phyloP scores from a whole-genome alignment of 2,329 filamentous ascomycete genomes.

The Phyllosticta citrichinensis region DNA sequence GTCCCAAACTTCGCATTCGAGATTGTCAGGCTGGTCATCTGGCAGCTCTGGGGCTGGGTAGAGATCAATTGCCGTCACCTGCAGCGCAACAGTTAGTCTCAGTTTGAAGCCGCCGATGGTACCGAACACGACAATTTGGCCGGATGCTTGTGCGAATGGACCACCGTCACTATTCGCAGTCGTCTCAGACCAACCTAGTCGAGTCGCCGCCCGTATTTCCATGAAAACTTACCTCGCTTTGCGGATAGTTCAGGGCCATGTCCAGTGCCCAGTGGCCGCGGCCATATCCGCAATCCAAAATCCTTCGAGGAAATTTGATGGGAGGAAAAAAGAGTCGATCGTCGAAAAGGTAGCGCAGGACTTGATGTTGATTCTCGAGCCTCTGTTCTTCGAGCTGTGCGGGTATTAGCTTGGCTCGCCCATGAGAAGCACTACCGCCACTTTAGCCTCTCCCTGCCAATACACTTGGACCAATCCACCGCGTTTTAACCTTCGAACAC shows the following conservation, averaged over 20 bases:
- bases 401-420: constrained; percentile 10
- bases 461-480: not conserved
- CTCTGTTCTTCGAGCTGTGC: constrained; percentile 27
- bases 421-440: not conserved
- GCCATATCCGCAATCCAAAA: constrained; percentile 32
- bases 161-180: not conserved
- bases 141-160: not conserved
- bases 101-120: not conserved
- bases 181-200: not conserved
- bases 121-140: not conserved
- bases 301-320: constrained; percentile 22
- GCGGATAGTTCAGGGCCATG: constrained; percentile 26
- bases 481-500: constrained; percentile 9
- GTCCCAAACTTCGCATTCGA: constrained; percentile 25
- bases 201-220: not conserved
- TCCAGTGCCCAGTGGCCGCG: constrained; percentile 28
- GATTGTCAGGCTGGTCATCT: constrained; percentile 27
- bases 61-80: constrained; percentile 30
- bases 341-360: constrained; percentile 22
- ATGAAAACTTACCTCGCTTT: constrained; percentile 24
- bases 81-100: not conserved
- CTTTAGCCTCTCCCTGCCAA: not conserved
- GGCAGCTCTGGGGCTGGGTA: constrained; percentile 22
- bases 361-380: constrained; percentile 24
- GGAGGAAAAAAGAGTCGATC: constrained; percentile 21